Evolutionary conservation across 2,329 filamentous ascomycete species (phyloP).

Genomic region (Magnaporthiopsis incrustans): DNA sequence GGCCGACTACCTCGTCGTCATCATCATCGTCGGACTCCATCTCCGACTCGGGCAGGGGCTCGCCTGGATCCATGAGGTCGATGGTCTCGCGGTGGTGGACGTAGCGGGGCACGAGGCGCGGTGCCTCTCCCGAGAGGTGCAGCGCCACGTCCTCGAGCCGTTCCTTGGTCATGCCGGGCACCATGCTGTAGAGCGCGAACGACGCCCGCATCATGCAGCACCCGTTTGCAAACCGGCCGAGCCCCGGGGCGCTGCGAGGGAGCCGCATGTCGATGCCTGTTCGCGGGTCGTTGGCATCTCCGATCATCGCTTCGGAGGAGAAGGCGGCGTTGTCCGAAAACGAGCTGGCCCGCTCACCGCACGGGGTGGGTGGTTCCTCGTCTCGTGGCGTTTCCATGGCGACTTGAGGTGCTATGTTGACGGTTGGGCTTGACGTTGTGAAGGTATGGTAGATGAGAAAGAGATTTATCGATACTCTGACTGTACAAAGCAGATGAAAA

Average conservation of each 20-base stretch:
- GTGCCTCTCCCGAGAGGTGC: slow-evolving; percentile 2
- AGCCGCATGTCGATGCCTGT: background rate
- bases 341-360: background rate
- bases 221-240: slow-evolving; percentile 2
- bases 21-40: background rate
- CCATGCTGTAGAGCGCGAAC: slow-evolving; percentile 7
- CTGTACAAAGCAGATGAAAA: too few species aligned
- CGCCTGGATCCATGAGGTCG: slow-evolving; percentile 7
- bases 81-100: slow-evolving; percentile 4
- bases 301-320: background rate
- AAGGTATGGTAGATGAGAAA: too few species aligned
- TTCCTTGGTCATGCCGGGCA: slow-evolving; percentile 4
- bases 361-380: too few species aligned
- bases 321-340: background rate
- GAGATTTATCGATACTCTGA: too few species aligned
- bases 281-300: background rate
- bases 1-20: too few species aligned
- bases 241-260: slow-evolving; percentile 3
- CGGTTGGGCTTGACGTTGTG: too few species aligned
- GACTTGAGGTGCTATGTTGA: background rate
- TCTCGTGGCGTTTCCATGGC: background rate
- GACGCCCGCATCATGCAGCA: slow-evolving; percentile 6
- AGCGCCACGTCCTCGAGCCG: slow-evolving; percentile 6
- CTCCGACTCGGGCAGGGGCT: slow-evolving; percentile 1
- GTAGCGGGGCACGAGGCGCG: slow-evolving; percentile 2